A percentile compares a stretch with the other conserved stretches of the same genome.
Conservation (phyloP, 2,329 filamentous ascomycete species). For the Peltaster fructicola region DNA sequence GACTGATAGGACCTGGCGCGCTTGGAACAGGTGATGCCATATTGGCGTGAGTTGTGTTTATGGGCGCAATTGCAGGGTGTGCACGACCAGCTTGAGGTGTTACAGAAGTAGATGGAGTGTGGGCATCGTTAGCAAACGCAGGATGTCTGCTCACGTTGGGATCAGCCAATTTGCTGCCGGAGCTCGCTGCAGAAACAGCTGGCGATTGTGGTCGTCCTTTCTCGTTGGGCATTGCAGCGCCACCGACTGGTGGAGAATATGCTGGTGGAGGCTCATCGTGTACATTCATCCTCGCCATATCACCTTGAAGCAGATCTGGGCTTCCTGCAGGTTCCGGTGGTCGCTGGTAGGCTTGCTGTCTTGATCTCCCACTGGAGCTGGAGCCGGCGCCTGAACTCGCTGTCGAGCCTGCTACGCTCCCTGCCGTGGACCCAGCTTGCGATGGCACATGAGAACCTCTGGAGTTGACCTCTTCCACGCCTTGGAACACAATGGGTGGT, state of each 20-base stretch:
- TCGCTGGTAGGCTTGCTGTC: constrained; percentile 22
- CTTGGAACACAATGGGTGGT: constrained; percentile 82
- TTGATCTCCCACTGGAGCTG: constrained; percentile 9
- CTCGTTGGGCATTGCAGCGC: constrained; percentile 44
- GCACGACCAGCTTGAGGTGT: constrained; percentile 11
- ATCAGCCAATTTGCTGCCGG: constrained; percentile 16
- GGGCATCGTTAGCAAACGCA: constrained; percentile 75
- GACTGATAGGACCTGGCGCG: constrained; percentile 53
- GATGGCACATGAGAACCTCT: constrained; percentile 7
- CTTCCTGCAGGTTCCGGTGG: constrained; percentile 28
- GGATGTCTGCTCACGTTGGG: constrained; percentile 48
- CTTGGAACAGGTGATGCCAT: constrained; percentile 19
- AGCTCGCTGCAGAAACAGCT: constrained; percentile 10
- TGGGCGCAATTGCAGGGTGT: constrained; percentile 20
- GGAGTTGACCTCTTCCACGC: constrained; percentile 47
- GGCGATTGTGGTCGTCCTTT: constrained; percentile 34
- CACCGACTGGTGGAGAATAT: constrained; percentile 43
- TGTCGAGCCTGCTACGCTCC: no score
- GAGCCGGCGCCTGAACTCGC: constrained; percentile 5
- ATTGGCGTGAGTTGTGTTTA: constrained; percentile 23
- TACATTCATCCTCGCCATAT: constrained; percentile 67
- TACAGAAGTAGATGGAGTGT: constrained; percentile 29
- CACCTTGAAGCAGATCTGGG: constrained; percentile 52
- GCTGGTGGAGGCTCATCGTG: constrained; percentile 82
- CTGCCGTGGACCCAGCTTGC: no score